Evolutionary conservation across 2,329 filamentous ascomycete species (phyloP), one percentile per base, ranked within the genome.

Genomic region (Cladosporium sp.): DNA sequence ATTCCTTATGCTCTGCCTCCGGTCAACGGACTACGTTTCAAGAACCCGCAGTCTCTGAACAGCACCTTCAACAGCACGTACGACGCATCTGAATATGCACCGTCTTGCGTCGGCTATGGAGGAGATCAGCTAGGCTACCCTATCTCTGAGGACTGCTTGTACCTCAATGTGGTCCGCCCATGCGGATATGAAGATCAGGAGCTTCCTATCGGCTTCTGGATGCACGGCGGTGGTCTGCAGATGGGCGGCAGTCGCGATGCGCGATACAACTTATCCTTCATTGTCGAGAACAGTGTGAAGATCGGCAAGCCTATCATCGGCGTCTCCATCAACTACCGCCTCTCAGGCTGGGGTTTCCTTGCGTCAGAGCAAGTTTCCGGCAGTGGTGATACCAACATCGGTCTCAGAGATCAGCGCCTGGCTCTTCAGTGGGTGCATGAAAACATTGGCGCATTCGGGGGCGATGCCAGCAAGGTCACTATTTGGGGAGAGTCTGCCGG

Each of bases 281-380:
- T 87, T 49, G 82, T 88, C 6, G 69, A 79, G 55, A 75, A 78
- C 51, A 70, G 71, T 14, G 68, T 73, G 22, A 67, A 67, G 42
- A 73, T 75, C 43, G 75, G 74, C 43, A 76, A 73, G 45, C 80
- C 80, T 9, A 73, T 88, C 54, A 75, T 89, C 42, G 82, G 76
- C 36, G 78, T 87, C 52, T 82, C 78, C 69, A 82, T 87, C 69
- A 84, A 82, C 71, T 85, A 89, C 71, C 80, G 88, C 9, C 78
- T 89, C 51, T 84, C 85, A 2, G 81, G 84, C 5, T 80, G 90
- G 67, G 89, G 89, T 0, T 91, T 93, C 72, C 72, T 90, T 28
- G 80, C 83, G 9, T 85, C 80, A n/a, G 70, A 71, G 9, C 65
- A 82, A 57, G 78, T 82, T 30, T 75, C 78, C 14, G 78, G 78